phyloP scores from a whole-genome alignment of 148 eudicot species.

The Spergularia marina region DNA sequence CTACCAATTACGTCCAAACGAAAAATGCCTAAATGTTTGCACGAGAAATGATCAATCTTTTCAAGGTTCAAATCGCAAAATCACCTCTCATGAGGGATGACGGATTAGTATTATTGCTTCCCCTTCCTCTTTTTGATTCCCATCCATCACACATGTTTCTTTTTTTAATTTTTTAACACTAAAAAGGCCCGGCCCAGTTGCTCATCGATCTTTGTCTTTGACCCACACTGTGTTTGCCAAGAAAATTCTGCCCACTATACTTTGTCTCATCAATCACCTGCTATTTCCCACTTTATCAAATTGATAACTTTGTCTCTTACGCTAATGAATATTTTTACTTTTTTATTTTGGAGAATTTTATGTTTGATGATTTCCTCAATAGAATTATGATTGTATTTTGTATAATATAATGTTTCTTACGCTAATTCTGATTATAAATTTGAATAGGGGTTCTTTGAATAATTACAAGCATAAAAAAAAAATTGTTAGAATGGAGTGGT shows the following conservation, averaged over 20 bases:
- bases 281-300: background rate
- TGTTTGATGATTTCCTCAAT: no score
- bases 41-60: background rate
- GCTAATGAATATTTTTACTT: background rate
- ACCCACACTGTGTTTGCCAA: constrained; percentile 11
- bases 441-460: no score
- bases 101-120: background rate
- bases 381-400: no score
- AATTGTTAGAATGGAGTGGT: no score
- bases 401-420: no score
- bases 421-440: no score
- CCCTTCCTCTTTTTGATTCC: no score
- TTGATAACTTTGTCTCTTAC: background rate
- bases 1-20: no score
- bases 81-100: background rate
- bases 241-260: background rate
- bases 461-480: no score
- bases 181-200: background rate
- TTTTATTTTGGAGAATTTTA: no score
- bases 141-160: background rate
- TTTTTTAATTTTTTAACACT: background rate
- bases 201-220: background rate
- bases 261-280: constrained; percentile 9
- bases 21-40: no score
- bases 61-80: background rate